phyloP scores from a whole-genome alignment of 2,329 filamentous ascomycete genomes.

The Davidsoniella virescens region DNA sequence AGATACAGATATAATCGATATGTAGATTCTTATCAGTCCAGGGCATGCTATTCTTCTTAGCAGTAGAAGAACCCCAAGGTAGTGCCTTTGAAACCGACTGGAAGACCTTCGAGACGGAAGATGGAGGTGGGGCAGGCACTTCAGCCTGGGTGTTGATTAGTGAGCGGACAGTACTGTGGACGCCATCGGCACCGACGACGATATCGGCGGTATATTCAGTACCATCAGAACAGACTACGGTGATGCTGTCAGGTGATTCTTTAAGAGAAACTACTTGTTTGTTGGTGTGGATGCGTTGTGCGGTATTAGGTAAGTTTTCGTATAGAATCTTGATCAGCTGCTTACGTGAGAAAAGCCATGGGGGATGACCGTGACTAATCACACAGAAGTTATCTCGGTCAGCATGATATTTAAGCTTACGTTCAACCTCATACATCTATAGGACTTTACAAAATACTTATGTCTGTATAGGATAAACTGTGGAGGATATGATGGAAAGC shows the following conservation, averaged over 20 bases:
- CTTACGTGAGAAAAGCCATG: constrained; percentile 16
- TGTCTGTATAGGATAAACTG: no score
- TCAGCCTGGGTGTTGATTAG: neutral
- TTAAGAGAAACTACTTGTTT: constrained; percentile 15
- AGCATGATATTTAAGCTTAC: neutral
- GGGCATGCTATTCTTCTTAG: no score
- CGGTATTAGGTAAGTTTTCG: constrained; percentile 13
- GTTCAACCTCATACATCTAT: no score
- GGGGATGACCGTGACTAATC: constrained; percentile 16
- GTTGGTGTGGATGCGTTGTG: constrained; percentile 13
- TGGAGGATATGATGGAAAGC: neutral
- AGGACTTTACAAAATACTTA: no score
- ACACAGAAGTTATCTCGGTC: neutral
- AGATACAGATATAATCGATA: neutral
- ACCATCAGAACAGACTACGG: constrained; percentile 22
- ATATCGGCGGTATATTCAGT: constrained; percentile 22
- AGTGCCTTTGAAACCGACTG: neutral
- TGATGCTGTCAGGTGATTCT: constrained; percentile 15
- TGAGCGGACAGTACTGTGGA: constrained; percentile 22
- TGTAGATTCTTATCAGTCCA: no score
- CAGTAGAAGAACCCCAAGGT: no score
- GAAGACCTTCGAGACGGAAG: no score
- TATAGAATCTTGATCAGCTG: constrained; percentile 15
- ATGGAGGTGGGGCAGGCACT: neutral
- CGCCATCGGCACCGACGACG: constrained; percentile 27